Evolutionary conservation across 306 rosid genomes (phyloP), one percentile per base, ranked within the genome.

Genomic region (Vigna hirtella): DNA sequence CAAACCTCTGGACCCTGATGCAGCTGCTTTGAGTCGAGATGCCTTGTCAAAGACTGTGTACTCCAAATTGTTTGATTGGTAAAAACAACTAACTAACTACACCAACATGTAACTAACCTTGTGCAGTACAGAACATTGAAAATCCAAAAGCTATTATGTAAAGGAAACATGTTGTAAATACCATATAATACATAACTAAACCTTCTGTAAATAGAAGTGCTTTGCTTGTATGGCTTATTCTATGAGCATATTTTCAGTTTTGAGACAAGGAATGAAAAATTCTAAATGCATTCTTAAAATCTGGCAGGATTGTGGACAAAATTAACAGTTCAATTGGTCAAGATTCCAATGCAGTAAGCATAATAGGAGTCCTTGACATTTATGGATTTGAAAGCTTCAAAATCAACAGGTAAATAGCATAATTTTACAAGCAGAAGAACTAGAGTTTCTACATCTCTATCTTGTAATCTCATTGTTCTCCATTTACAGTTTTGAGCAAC

Each of bases 381-480:
- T 92, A 92, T 76, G 97, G 97, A 42, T 92, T 92, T 84, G 97
- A 92, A 82, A 92, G 91, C 89, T 92, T 92, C 91, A 92, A 92
- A 88, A 76, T 92, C 79, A 92, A 92, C 90, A 90, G 96, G 96
- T 92, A 79, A 43, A 55, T 38, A 22, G 43, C 40, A 53, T 13
- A 50, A 26, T 61, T 51, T 62, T 51, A 28, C 26, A 43, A 4
- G 47, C 47, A 16, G 72, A 56, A 56, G 77, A 78, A 42, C 20
- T 55, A 63, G 5, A 62, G 59, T 11, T 43, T 82, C 28, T 69
- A 51, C 65, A 14, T 68, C 66, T 24, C 62, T 50, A 49, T n/a
- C 45, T n/a, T 72, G 10, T 38, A 66, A 57, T 79, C 50, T 63
- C n/a, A 72, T 79, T 8, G 36, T 76, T 32, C 69, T 74, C 9